These are phyloP conservation scores for Daldinia concentrica DNA, from an alignment of 495 filamentous ascomycete species.

Conservation along the genomic window DNA sequence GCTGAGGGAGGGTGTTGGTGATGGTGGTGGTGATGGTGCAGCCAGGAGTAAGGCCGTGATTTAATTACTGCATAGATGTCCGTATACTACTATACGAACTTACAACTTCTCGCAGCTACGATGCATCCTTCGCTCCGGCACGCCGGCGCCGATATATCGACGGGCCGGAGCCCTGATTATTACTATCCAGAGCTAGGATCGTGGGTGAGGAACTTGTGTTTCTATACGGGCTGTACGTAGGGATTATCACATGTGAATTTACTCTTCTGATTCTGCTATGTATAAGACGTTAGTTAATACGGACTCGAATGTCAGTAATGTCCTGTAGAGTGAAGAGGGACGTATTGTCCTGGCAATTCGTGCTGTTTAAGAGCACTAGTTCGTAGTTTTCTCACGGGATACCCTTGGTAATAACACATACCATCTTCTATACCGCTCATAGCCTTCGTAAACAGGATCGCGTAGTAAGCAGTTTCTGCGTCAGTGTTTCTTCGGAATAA, in stretches of 20 bases:
- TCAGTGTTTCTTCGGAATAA: neutral
- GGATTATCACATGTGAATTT: neutral
- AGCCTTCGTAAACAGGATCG: neutral
- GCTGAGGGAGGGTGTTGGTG: neutral
- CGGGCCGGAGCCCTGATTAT: slow-evolving; percentile 32
- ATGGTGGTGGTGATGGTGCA: neutral
- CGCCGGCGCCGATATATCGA: slow-evolving; percentile 23
- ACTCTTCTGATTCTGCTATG: neutral
- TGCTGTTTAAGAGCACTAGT: no score
- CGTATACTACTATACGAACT: neutral
- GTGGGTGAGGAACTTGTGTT: neutral
- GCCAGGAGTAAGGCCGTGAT: neutral
- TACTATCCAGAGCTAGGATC: neutral
- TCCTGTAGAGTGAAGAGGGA: neutral
- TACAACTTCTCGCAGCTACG: neutral
- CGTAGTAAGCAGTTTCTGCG: neutral
- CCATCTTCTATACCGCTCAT: neutral
- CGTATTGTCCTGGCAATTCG: neutral
- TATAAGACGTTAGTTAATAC: neutral
- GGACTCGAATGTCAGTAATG: neutral
- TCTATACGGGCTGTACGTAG: neutral
- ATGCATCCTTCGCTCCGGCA: neutral
- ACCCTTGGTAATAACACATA: neutral
- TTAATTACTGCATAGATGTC: neutral
- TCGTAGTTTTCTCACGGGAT: neutral